phyloP scores from a whole-genome alignment of 305 asterid genomes.

The Fraxinus baroniana region DNA sequence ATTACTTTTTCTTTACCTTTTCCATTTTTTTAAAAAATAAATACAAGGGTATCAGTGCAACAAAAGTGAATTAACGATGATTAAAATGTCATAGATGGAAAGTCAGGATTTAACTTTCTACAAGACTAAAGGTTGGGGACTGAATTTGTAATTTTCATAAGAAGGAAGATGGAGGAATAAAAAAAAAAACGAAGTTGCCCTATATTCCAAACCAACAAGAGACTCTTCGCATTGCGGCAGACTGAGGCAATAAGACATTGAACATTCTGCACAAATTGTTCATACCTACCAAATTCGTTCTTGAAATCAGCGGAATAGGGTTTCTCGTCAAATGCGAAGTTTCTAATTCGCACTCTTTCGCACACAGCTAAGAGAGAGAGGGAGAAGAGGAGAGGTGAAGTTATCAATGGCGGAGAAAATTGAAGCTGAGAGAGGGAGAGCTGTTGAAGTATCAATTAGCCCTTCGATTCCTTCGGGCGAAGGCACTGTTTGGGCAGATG shows the following conservation, averaged over 20 bases:
- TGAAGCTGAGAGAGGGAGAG: slow-evolving; percentile 36
- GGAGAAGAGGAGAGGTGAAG: slow-evolving; percentile 1
- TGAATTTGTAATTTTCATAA: background rate
- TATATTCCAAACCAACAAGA: background rate
- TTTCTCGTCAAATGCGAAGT: background rate
- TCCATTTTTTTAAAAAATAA: background rate
- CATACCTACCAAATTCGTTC: background rate
- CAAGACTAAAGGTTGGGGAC: background rate
- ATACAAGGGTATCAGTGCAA: background rate
- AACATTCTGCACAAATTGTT: background rate
- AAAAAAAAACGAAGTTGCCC: background rate
- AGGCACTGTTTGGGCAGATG: slow-evolving; percentile 81
- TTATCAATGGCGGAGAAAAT: slow-evolving; percentile 32
- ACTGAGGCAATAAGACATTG: background rate
- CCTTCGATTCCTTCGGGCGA: slow-evolving; percentile 67
- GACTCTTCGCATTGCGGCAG: background rate
- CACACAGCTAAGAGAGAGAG: background rate
- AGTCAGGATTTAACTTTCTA: background rate
- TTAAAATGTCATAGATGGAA: background rate
- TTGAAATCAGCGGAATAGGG: background rate
- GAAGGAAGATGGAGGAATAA: background rate
- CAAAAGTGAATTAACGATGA: background rate
- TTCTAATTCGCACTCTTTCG: background rate
- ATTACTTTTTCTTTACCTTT: background rate
- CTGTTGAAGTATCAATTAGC: slow-evolving; percentile 33